A percentile compares a stretch with the other conserved stretches of the same genome.
These are phyloP conservation scores for Cutaneotrichosporon dermatis DNA, from an alignment of 1,284 basidiomycete species.

Conservation along the genomic window DNA sequence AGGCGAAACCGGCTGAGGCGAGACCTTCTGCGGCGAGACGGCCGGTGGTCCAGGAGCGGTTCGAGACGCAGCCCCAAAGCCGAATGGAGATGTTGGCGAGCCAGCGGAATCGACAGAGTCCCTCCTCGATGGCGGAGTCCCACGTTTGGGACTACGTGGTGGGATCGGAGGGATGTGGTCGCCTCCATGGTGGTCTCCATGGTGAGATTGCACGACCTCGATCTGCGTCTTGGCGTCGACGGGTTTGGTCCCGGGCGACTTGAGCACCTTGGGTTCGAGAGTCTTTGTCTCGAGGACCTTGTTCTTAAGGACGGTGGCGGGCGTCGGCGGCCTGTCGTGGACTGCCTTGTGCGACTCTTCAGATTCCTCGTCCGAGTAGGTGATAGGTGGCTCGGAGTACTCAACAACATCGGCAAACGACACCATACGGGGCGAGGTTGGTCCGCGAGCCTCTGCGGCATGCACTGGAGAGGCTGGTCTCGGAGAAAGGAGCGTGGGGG, in stretches of 20 bases:
- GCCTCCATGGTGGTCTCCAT: too few relatives aligned
- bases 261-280: too few relatives aligned
- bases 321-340: background rate
- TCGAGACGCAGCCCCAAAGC: too few relatives aligned
- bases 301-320: too few relatives aligned
- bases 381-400: background rate
- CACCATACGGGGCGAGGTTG: background rate
- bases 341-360: background rate
- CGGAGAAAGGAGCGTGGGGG: background rate
- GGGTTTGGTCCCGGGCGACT: too few relatives aligned
- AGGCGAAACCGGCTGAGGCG: too few relatives aligned
- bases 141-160: background rate
- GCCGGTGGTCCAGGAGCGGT: too few relatives aligned
- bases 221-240: too few relatives aligned
- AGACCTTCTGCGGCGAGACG: too few relatives aligned
- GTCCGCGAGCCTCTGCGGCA: background rate
- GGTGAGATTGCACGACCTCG: too few relatives aligned
- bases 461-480: too few relatives aligned
- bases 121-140: background rate
- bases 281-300: too few relatives aligned
- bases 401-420: background rate
- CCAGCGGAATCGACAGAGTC: background rate
- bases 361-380: slow-evolving; percentile 1
- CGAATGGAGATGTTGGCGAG: background rate
- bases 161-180: background rate